These are phyloP conservation scores for Ephemerocybe angulata DNA, from an alignment of 768 basidiomycete genomes.

Conservation along the genomic window DNA sequence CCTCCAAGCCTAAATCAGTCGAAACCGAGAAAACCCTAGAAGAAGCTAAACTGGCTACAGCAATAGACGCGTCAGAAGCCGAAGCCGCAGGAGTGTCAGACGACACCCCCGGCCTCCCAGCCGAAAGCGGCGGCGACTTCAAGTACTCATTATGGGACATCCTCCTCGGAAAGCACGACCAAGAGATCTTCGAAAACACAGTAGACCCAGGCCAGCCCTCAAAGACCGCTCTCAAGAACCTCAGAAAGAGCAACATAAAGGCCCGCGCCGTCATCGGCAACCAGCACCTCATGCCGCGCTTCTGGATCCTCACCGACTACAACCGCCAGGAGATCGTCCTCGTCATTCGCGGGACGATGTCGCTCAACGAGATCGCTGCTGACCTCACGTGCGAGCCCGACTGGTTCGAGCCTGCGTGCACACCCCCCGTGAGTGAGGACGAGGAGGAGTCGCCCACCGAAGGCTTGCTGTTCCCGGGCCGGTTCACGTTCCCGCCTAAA, in stretches of 20 bases:
- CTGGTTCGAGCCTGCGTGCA: constrained; percentile 54
- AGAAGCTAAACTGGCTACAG: constrained; percentile 58
- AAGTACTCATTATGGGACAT: constrained; percentile 83
- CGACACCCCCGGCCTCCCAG: constrained; percentile 38
- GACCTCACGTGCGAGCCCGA: constrained; percentile 80
- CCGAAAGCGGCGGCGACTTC: constrained; percentile 11
- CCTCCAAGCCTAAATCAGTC: not conserved
- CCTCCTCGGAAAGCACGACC: constrained; percentile 74
- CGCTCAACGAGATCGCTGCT: constrained; percentile 80
- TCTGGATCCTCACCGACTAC: constrained; percentile 85
- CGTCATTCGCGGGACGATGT: constrained; percentile 80
- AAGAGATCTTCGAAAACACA: constrained; percentile 75
- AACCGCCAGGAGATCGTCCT: constrained; percentile 69
- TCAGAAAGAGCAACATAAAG: constrained; percentile 32
- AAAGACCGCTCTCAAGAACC: not conserved
- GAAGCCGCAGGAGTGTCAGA: constrained; percentile 51
- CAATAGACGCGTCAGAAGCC: constrained; percentile 68
- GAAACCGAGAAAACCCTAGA: constrained; percentile 46
- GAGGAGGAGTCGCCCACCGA: constrained; percentile 18
- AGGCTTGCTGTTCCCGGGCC: constrained; percentile 30
- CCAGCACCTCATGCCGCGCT: constrained; percentile 73
- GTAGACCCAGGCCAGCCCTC: constrained; percentile 22
- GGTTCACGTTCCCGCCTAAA: constrained; percentile 33
- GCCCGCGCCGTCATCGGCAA: constrained; percentile 60
- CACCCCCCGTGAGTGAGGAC: constrained; percentile 24